phyloP scores from a whole-genome alignment of 1,139 yeast species.

The Sugiyamaella castrensis region DNA sequence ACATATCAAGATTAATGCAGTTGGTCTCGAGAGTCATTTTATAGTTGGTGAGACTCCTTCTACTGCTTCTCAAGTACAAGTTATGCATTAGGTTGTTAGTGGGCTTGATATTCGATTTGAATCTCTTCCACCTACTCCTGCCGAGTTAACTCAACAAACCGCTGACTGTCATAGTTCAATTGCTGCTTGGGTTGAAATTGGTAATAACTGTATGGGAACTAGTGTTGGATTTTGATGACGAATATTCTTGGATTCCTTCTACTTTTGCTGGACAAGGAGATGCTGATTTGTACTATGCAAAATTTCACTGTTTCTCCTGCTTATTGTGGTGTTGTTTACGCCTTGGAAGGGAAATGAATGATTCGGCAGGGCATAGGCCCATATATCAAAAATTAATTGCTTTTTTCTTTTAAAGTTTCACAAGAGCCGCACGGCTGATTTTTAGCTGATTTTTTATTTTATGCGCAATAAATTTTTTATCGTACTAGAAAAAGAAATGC shows the following conservation, averaged over 20 bases:
- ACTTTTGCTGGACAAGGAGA: slow-evolving; percentile 15
- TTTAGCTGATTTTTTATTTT: no score
- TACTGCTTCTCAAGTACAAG: slow-evolving; percentile 5
- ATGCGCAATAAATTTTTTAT: no score
- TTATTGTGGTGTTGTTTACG: no score
- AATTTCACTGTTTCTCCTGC: not conserved
- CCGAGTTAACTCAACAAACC: slow-evolving; percentile 8
- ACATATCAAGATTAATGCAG: slow-evolving; percentile 14
- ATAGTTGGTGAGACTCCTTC: slow-evolving; percentile 13
- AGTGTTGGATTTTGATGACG: slow-evolving; percentile 16
- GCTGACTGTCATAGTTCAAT: slow-evolving; percentile 6
- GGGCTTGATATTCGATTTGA: slow-evolving; percentile 13
- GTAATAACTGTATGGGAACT: slow-evolving; percentile 10
- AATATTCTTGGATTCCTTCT: slow-evolving; percentile 13
- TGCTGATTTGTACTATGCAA: slow-evolving; percentile 12
- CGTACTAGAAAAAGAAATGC: no score
- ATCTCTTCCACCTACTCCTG: slow-evolving; percentile 7
- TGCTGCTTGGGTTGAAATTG: slow-evolving; percentile 12
- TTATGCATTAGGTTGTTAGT: slow-evolving; percentile 10
- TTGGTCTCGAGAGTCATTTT: slow-evolving; percentile 17
- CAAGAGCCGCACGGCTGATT: no score
- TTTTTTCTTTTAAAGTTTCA: no score
- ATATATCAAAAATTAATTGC: no score
- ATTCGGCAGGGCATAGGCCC: no score
- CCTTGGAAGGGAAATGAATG: no score